A percentile compares a stretch with the other conserved stretches of the same genome.
Conservation (phyloP, 345 rosid genomes). For the Gossypium sturtianum region DNA sequence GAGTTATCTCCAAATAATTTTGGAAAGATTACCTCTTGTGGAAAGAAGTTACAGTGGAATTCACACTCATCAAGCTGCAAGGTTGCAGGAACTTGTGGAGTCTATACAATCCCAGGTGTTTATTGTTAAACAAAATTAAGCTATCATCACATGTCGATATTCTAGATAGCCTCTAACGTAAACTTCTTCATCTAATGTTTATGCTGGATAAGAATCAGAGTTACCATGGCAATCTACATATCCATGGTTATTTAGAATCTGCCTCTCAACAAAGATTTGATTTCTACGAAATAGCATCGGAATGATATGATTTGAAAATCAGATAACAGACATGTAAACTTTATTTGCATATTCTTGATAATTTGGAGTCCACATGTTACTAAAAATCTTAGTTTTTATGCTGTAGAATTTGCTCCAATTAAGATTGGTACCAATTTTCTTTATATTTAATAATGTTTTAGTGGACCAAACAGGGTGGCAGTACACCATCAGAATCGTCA, state of each 20-base stretch:
- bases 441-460: not conserved
- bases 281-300: not conserved
- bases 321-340: not conserved
- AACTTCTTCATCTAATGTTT: not conserved
- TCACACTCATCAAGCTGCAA: constrained; percentile 72
- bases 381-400: not conserved
- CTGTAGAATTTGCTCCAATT: not conserved
- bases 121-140: not conserved
- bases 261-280: not conserved
- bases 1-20: constrained; percentile 91
- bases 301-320: not conserved
- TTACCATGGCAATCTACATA: not conserved
- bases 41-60: constrained; percentile 76
- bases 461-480: constrained; percentile 47
- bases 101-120: constrained; percentile 87
- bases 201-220: not conserved
- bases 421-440: not conserved
- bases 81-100: constrained; percentile 87
- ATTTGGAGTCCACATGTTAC: not conserved
- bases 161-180: not conserved
- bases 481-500: constrained; percentile 72
- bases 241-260: not conserved
- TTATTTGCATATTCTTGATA: not conserved
- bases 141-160: not conserved
- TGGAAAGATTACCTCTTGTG: constrained; percentile 67